Base-by-base conservation (phyloP, 2,329 filamentous ascomycete genomes). In the Hawksworthiomyces lignivorus region DNA sequence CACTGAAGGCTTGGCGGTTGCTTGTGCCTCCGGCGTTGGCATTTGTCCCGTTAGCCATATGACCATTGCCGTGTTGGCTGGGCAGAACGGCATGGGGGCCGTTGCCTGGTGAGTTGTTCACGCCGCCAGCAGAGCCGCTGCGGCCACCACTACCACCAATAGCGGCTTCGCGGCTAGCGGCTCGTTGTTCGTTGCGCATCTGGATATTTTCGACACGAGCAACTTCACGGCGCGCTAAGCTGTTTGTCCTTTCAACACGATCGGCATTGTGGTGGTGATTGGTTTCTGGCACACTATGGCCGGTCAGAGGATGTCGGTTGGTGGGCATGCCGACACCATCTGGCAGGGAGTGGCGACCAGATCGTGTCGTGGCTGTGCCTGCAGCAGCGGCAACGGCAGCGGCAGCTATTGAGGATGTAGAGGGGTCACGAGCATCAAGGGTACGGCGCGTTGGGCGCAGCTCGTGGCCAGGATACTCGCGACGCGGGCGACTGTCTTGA, bases 151-250 rank as follows among this genome's bases (percentile, higher is more conserved):
- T 37, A 20, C 21, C 35, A 11, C 21, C 22, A 37, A 38, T 31
- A 9, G 18, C 40, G 7, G 63, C 58, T 38, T 67, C 65, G 21
- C 69, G 61, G 41, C 59, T 62, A 14, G 62, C 58, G 3, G 67
- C 66, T 28, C 70, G 67, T 29, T 67, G 61, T 42, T 74, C 69
- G n/a, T 67, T 65, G 15, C 73, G 70, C 48, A 62, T 59, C 52
- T 76, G 72, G 0, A 64, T 63, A 9, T 67, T 67, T 50, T 77
- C 73, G 37, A 68, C 67, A 3, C 72, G 67, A 1, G 65, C 64
- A 29, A 77, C 67, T 49, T 76, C 73, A 19, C 71, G 68, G 9
- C 65, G 64, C 8, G 73, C 73, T 8, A 74, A 59, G 19, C 56
- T 58, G 47, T 68, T 68, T 14, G 73, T 68, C 31, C 72, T 64